A percentile compares a stretch with the other conserved stretches of the same genome.
phyloP scores from a whole-genome alignment of 768 basidiomycete species.

The Calocybe gangraenosa region DNA sequence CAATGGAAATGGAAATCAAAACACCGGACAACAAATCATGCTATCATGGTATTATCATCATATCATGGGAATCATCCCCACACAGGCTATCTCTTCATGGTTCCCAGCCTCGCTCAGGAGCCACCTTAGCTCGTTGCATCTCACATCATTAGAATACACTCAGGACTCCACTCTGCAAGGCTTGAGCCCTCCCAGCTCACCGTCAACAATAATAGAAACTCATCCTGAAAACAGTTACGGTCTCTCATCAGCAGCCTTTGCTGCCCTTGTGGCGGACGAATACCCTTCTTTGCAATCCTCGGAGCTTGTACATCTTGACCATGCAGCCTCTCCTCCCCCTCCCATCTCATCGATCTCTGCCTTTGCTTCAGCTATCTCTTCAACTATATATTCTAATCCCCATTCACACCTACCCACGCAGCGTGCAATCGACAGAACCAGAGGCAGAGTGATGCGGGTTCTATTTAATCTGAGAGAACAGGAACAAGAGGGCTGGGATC shows the following conservation, averaged over 20 bases:
- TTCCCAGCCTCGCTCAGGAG: too few species aligned
- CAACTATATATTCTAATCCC: slow-evolving; percentile 11
- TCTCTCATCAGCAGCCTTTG: slow-evolving; percentile 7
- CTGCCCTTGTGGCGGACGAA: slow-evolving; percentile 8
- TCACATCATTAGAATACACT: too few species aligned
- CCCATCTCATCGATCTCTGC: slow-evolving; percentile 11
- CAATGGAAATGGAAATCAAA: too few species aligned
- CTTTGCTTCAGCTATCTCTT: slow-evolving; percentile 3
- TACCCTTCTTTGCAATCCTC: slow-evolving; percentile 11
- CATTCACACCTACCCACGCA: slow-evolving; percentile 12
- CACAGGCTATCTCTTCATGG: too few species aligned
- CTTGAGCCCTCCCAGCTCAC: too few species aligned
- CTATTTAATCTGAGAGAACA: slow-evolving; percentile 8
- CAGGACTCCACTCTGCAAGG: too few species aligned
- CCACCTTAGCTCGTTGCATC: too few species aligned
- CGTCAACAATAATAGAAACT: too few species aligned
- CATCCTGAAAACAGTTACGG: slow-evolving; percentile 2
- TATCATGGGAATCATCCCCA: too few species aligned
- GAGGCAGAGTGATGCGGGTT: slow-evolving; percentile 11
- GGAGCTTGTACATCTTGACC: slow-evolving; percentile 14
- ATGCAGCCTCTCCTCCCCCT: slow-evolving; percentile 15
- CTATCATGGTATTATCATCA: too few species aligned
- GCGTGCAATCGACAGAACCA: slow-evolving; percentile 8
- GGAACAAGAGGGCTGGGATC: slow-evolving; percentile 13
- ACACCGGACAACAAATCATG: too few species aligned